A percentile compares a stretch with the other conserved stretches of the same genome.
Conservation (phyloP, 2,329 filamentous ascomycete species). For the Cordyceps tenuipes region DNA sequence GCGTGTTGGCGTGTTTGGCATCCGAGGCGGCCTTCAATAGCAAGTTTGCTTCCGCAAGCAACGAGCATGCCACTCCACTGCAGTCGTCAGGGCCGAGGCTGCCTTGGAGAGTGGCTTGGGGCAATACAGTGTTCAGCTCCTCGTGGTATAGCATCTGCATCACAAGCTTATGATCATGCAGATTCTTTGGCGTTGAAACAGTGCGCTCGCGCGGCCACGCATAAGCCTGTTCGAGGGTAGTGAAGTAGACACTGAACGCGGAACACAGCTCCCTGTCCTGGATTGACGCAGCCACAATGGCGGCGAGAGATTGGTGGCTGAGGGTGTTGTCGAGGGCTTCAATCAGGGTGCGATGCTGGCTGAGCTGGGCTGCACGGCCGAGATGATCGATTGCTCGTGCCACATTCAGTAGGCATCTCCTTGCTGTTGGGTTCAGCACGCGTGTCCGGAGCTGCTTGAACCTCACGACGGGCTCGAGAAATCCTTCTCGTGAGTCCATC, state of each 20-base stretch:
- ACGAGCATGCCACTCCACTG: not conserved
- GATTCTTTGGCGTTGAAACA: not conserved
- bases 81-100: not conserved
- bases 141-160: constrained; percentile 1
- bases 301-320: not conserved
- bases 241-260: constrained; percentile 4
- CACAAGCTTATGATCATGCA: constrained; percentile 3
- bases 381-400: not conserved
- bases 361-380: not conserved
- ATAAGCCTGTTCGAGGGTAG: not conserved
- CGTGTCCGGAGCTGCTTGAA: not conserved
- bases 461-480: not conserved
- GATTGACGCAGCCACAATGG: not conserved
- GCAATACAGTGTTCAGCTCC: not conserved
- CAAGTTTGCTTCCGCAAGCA: not conserved
- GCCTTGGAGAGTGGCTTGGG: not conserved
- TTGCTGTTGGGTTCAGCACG: not conserved
- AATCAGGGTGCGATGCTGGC: not conserved
- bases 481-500: not conserved
- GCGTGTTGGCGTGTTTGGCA: not conserved
- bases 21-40: not conserved
- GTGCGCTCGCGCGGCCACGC: not conserved
- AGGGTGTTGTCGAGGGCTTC: not conserved
- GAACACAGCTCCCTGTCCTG: not conserved
- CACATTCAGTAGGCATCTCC: not conserved